These are phyloP conservation scores for Myxozyma melibiosi DNA, from an alignment of 805 yeast species.

Conservation along the genomic window DNA sequence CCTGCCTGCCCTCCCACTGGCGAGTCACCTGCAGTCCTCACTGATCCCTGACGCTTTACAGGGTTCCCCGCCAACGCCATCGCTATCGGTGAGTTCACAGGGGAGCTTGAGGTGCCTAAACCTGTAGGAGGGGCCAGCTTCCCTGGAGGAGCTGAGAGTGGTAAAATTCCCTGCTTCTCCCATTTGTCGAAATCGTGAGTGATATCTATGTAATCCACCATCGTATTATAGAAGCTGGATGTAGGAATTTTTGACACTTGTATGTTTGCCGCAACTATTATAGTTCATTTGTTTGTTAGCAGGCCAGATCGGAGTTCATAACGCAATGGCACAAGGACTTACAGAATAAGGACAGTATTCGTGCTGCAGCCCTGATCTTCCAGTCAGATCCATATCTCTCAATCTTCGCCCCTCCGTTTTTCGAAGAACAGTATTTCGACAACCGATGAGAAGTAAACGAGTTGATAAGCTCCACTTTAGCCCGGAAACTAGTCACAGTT, in stretches of 20 bases:
- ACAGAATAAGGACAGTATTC: conserved; percentile 57
- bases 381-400: conserved; percentile 77
- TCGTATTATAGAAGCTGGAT: conserved; percentile 69
- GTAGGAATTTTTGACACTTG: conserved; percentile 40
- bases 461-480: conserved; percentile 68
- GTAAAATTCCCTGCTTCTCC: conserved; percentile 49
- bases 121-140: conserved; percentile 1
- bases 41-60: neutral
- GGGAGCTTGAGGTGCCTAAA: neutral
- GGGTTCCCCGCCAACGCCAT: neutral
- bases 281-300: too few species aligned
- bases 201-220: conserved; percentile 78
- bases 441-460: conserved; percentile 78
- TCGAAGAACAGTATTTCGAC: conserved; percentile 40
- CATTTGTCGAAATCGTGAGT: conserved; percentile 82
- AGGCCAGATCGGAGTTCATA: too few species aligned
- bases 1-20: neutral
- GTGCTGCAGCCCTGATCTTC: conserved; percentile 72
- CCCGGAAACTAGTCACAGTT: conserved; percentile 48
- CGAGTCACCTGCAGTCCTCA: neutral
- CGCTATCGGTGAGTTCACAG: neutral
- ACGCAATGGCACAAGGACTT: too few species aligned
- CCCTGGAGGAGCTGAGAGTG: conserved; percentile 1
- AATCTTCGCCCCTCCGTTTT: conserved; percentile 37
- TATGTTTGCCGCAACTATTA: conserved; percentile 30